A percentile compares a stretch with the other conserved stretches of the same genome.
phyloP scores from a whole-genome alignment of 2,329 filamentous ascomycete genomes.

The Kalmusia sp. region DNA sequence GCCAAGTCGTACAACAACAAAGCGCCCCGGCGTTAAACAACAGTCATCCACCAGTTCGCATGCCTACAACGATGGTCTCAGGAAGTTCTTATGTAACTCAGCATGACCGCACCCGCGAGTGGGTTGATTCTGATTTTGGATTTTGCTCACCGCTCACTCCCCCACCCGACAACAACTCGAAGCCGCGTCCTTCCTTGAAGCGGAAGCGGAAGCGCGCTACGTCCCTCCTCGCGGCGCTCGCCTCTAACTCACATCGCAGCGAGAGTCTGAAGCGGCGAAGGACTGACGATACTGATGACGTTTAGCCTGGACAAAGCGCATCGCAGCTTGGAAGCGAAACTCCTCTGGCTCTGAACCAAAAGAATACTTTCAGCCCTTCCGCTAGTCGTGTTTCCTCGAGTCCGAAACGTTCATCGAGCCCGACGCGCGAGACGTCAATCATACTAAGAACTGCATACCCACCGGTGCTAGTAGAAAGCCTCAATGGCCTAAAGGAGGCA shows the following conservation, averaged over 20 bases:
- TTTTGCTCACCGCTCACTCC: slow-evolving; percentile 14
- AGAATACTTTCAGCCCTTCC: slow-evolving; percentile 19
- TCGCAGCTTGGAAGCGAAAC: slow-evolving; percentile 21
- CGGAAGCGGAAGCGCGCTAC: slow-evolving; percentile 24
- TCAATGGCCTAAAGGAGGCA: slow-evolving; percentile 20
- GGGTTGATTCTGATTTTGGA: slow-evolving; percentile 9
- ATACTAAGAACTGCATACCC: slow-evolving; percentile 21
- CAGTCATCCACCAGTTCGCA: background rate
- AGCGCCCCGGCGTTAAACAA: background rate
- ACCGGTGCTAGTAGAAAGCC: slow-evolving; percentile 18
- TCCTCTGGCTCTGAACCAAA: slow-evolving; percentile 16
- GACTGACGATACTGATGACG: slow-evolving; percentile 16
- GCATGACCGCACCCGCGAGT: slow-evolving; percentile 6
- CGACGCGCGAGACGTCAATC: slow-evolving; percentile 20
- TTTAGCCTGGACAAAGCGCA: slow-evolving; percentile 20
- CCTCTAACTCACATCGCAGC: slow-evolving; percentile 16
- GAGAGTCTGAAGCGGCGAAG: slow-evolving; percentile 21
- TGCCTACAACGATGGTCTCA: slow-evolving; percentile 14
- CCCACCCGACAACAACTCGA: slow-evolving; percentile 14
- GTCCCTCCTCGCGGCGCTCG: slow-evolving; percentile 13
- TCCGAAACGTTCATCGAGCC: slow-evolving; percentile 19
- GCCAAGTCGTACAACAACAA: slow-evolving; percentile 10
- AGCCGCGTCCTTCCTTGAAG: slow-evolving; percentile 11
- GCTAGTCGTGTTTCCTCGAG: slow-evolving; percentile 19
- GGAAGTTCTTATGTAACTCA: slow-evolving; percentile 7